Evolutionary conservation across 2,329 filamentous ascomycete species (phyloP), one percentile per base, ranked within the genome.

Genomic region (Lasiodiplodia theobromae): DNA sequence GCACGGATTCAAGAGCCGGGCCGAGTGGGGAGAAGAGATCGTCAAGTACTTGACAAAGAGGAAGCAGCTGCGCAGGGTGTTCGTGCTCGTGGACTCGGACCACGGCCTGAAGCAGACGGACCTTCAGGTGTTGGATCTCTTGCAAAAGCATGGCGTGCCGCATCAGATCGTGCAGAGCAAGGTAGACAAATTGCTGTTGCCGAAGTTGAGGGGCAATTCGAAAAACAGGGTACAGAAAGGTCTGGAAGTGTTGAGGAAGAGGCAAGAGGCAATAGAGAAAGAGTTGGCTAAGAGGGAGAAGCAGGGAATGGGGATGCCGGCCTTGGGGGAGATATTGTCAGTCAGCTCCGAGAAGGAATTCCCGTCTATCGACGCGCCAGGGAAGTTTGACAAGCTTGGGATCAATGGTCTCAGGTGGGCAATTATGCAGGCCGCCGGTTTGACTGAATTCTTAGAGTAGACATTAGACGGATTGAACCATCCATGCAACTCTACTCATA

Each of bases 91-190:
- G 1, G 89, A 92, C 76, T 82, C 87, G 2, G 77, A 84, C 31
- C 88, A 91, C 73, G 89, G 90, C 2, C 74, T 91, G 54, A 92
- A 91, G 75, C 74, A 79, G n/a, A 84, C 80, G 2, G 90, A 93
- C 74, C 71, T 82, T 37, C 80, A 86, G 49, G 80, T 92, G 23
- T 79, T 93, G 8, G 78, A 82, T 5, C 77, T 88, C 25, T 82
- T 92, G 58, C 81, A 86, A 18, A 72, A 84, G 56, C 81, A 84
- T n/a, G 85, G 84, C 1, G 85, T 92, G 18, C 82, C 87, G 0
- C 88, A 89, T 75, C 89, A 92, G 75, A 80, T 92, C 18, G 81
- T 93, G 18, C 74, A 92, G n/a, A 87, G 85, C 7, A 92, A 92
- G 76, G 83, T 86, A 7, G 90, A 93, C 74, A 85, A 86, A 69